Base-by-base conservation (phyloP, 345 rosid genomes). In the Geranium brycei region DNA sequence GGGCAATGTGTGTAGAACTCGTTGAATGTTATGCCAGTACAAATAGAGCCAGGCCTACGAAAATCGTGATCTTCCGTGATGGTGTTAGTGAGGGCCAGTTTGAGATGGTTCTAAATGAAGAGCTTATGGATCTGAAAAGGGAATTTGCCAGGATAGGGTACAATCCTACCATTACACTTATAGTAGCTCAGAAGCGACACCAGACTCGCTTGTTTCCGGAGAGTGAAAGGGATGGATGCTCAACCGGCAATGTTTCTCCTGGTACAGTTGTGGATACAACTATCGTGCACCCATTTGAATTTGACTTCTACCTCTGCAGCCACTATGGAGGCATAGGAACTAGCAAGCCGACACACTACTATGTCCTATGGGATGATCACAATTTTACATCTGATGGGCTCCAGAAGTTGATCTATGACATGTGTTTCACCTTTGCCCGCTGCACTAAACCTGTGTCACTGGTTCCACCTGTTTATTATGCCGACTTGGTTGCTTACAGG, bases 71-170 rank as follows among this genome's bases (percentile, higher is more conserved):
- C 18, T 89, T 91, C 60, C 93, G 96, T 0, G 95, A 89, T 69
- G 98, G 98, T 16, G 98, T 91, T 7, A 85, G 95, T 57, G 89
- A 87, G 66, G 85, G 83, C 59, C 98, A 87, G 73, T 89, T 89
- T 31, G 89, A 89, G 69, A 91, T 89, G 98, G 96, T 86, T 70
- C 87, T 89, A 15, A 87, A 80, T 35, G 86, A 81, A 68, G 98
- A 82, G 67, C 69, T 89, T 35, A 19, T 73, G 4, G 84, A 81
- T 68, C 66, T 89, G 4, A 87, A 83, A 84, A 64, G 17, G 32
- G 76, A 73, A 7, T 87, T 82, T 57, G 59, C 32, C 3, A 62
- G 55, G 51, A 68, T 61, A 17, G 58, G 38, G 17, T 91, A 87
- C 75, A 57, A 19, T 60, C 97, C 96, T 7, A 82, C 79, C 62